phyloP scores from a whole-genome alignment of 2,329 filamentous ascomycete species.

The Monilinia vaccinii-corymbosi region DNA sequence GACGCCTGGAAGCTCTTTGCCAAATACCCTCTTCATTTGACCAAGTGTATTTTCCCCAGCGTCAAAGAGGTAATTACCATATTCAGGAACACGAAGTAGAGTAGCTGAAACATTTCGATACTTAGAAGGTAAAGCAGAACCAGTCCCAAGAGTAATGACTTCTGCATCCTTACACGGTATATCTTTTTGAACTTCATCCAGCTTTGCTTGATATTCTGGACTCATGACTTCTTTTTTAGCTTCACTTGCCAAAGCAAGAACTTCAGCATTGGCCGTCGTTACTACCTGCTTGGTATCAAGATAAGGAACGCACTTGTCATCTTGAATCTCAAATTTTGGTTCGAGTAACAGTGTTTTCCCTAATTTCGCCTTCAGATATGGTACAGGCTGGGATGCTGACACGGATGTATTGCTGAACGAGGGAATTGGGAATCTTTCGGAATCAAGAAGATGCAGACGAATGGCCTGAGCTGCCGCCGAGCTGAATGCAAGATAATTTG shows the following conservation, averaged over 20 bases:
- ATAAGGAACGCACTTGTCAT: slow-evolving; percentile 38
- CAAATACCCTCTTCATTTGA: slow-evolving; percentile 69
- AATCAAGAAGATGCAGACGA: slow-evolving; percentile 63
- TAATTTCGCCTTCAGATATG: slow-evolving; percentile 20
- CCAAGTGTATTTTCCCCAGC: slow-evolving; percentile 88
- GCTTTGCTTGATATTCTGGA: slow-evolving; percentile 38
- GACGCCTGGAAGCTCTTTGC: slow-evolving; percentile 56
- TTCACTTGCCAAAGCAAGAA: slow-evolving; percentile 43
- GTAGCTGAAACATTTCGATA: slow-evolving; percentile 93
- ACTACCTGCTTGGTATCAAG: slow-evolving; percentile 40
- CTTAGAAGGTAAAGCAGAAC: slow-evolving; percentile 81
- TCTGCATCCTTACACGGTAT: slow-evolving; percentile 70
- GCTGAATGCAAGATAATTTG: slow-evolving; percentile 66
- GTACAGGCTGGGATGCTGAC: not conserved
- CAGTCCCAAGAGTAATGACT: slow-evolving; percentile 81
- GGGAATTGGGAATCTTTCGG: slow-evolving; percentile 63
- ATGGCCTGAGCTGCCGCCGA: slow-evolving; percentile 58
- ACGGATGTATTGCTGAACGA: slow-evolving; percentile 44
- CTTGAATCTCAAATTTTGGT: slow-evolving; percentile 30
- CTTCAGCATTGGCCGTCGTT: slow-evolving; percentile 32
- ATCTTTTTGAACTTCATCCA: slow-evolving; percentile 47
- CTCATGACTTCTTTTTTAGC: slow-evolving; percentile 36
- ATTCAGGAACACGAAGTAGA: slow-evolving; percentile 70
- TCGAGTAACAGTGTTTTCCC: slow-evolving; percentile 23
- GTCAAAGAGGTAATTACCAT: slow-evolving; percentile 85